Percentiles rank a stretch among this genome's conserved stretches.
Evolutionary conservation across 2,329 filamentous ascomycete genomes (phyloP).

Genomic region (Penicillium thymicola): DNA sequence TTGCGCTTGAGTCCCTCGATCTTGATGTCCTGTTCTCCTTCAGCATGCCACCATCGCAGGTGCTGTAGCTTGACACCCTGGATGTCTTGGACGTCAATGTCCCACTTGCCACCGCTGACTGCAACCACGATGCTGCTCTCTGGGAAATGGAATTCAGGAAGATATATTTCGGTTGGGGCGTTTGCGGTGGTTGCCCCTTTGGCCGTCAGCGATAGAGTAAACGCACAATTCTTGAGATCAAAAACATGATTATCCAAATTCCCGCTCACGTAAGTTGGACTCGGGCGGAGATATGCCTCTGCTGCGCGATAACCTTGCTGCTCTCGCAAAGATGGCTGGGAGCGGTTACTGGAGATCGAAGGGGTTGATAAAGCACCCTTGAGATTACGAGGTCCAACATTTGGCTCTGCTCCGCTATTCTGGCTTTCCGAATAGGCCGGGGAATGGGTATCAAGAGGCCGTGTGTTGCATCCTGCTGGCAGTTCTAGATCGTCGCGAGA

Average conservation of each 20-base stretch:
- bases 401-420: conserved; percentile 41
- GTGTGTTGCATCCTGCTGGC: conserved; percentile 32
- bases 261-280: conserved; percentile 72
- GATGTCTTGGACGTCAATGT: conserved; percentile 70
- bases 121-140: conserved; percentile 67
- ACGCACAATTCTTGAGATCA: conserved; percentile 74
- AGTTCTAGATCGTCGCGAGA: conserved; percentile 74
- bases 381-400: conserved; percentile 72
- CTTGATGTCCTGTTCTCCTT: conserved; percentile 75
- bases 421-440: conserved; percentile 55
- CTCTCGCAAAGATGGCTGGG: conserved; percentile 56
- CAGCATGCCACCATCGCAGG: conserved; percentile 88
- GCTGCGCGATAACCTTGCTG: conserved; percentile 78
- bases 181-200: conserved; percentile 59
- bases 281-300: conserved; percentile 87
- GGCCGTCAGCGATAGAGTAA: conserved; percentile 67
- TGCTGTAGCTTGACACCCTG: conserved; percentile 69
- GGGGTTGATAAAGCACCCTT: conserved; percentile 62
- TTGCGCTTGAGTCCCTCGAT: conserved; percentile 70
- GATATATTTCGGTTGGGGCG: conserved; percentile 73
- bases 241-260: conserved; percentile 71
- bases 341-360: conserved; percentile 55
- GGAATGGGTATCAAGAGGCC: conserved; percentile 39
- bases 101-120: conserved; percentile 85
- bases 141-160: conserved; percentile 92